Percentiles rank a stretch among this genome's conserved stretches.
These are phyloP conservation scores for Populus trichocarpa DNA, from an alignment of 441 rosid genomes.

Conservation along the genomic window DNA sequence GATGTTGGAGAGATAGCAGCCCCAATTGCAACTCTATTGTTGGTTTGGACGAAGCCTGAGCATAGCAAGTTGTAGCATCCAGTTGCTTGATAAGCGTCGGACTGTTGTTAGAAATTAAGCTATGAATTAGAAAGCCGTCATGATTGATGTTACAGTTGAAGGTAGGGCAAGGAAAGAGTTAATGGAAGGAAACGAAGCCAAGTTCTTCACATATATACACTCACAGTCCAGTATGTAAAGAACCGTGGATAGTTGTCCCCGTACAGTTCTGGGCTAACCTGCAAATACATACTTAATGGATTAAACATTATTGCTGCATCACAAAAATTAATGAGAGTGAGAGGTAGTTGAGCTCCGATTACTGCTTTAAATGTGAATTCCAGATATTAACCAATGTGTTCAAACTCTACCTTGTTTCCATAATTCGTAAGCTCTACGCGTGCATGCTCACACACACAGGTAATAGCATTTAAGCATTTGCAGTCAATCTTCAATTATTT, in stretches of 20 bases:
- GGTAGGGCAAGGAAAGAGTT: not conserved
- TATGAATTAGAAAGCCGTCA: not conserved
- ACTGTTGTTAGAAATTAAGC: conserved; percentile 36
- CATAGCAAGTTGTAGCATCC: conserved; percentile 94
- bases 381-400: not conserved
- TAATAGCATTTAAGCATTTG: too few species aligned
- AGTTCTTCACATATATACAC: conserved; percentile 22
- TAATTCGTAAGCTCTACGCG: not conserved
- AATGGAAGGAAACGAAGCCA: not conserved
- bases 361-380: conserved; percentile 28
- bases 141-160: conserved; percentile 17
- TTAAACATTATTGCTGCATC: not conserved
- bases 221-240: conserved; percentile 87
- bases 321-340: conserved; percentile 13
- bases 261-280: conserved; percentile 96
- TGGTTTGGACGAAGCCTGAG: conserved; percentile 93
- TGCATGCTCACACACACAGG: too few species aligned
- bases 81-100: conserved; percentile 92
- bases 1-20: conserved; percentile 23
- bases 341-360: conserved; percentile 28
- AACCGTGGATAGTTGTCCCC: conserved; percentile 25
- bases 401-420: not conserved
- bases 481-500: too few species aligned
- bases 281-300: conserved; percentile 19
- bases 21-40: conserved; percentile 60